phyloP scores from a whole-genome alignment of 306 rosid genomes.

The Morella rubra region DNA sequence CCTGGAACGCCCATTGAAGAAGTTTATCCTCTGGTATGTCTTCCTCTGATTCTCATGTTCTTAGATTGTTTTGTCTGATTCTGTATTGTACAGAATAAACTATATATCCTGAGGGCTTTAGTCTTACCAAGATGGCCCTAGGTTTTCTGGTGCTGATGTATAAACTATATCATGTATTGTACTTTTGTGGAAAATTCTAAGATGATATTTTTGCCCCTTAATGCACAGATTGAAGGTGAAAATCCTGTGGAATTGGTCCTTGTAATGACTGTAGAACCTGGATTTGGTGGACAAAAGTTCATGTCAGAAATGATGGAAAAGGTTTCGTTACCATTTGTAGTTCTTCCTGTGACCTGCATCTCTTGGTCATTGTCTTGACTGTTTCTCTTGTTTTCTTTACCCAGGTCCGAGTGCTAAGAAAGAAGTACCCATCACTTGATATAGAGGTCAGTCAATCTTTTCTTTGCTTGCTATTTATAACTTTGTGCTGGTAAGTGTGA shows the following conservation, averaged over 20 bases:
- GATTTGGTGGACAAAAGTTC: constrained; percentile 98
- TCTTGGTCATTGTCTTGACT: constrained; percentile 9
- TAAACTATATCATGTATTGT: background rate
- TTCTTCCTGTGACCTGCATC: constrained; percentile 19
- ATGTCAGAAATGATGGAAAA: constrained; percentile 91
- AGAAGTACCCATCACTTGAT: constrained; percentile 89
- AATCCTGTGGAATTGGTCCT: constrained; percentile 93
- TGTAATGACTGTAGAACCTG: constrained; percentile 99
- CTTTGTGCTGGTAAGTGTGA: constrained; percentile 14
- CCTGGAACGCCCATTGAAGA: constrained; percentile 81
- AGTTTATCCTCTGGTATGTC: constrained; percentile 78
- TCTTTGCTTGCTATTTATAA: constrained; percentile 9
- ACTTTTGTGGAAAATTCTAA: background rate
- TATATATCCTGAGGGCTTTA: background rate
- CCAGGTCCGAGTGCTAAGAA: constrained; percentile 76
- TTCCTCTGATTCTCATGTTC: constrained; percentile 12
- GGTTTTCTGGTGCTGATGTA: background rate
- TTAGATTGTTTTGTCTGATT: constrained; percentile 9
- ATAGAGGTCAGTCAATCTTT: constrained; percentile 60
- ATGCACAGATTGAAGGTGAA: constrained; percentile 78
- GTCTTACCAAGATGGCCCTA: background rate
- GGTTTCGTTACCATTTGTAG: constrained; percentile 36
- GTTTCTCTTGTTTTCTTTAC: constrained; percentile 8
- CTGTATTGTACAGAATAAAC: background rate
- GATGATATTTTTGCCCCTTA: background rate